phyloP scores from a whole-genome alignment of 768 basidiomycete genomes.

The Lentinula lateritia region DNA sequence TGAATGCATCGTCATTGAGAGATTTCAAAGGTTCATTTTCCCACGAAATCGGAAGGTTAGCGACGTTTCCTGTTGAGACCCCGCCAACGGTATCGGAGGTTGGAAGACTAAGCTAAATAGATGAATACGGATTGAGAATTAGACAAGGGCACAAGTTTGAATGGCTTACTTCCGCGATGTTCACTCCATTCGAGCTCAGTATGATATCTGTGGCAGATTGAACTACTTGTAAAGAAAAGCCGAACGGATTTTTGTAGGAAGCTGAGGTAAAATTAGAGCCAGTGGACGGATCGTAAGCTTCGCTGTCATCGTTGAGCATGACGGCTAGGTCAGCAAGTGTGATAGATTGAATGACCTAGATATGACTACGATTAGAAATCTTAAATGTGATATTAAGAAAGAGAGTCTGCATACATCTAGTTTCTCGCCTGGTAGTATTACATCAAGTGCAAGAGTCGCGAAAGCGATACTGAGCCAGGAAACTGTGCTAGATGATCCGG shows the following conservation, averaged over 20 bases:
- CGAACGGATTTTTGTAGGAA: constrained; percentile 69
- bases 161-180: constrained; percentile 44
- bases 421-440: constrained; percentile 57
- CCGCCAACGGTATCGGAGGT: constrained; percentile 45
- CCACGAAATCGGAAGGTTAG: constrained; percentile 53
- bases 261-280: constrained; percentile 52
- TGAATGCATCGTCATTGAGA: constrained; percentile 49
- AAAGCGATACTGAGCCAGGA: constrained; percentile 68
- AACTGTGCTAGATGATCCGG: constrained; percentile 44
- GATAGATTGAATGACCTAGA: constrained; percentile 60
- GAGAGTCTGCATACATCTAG: constrained; percentile 32
- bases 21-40: constrained; percentile 49
- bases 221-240: constrained; percentile 65
- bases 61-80: constrained; percentile 67
- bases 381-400: neutral
- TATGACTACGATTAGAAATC: neutral
- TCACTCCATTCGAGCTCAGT: constrained; percentile 38
- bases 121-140: neutral
- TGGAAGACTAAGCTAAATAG: constrained; percentile 44
- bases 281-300: constrained; percentile 57
- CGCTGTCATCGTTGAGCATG: constrained; percentile 40
- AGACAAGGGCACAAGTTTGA: neutral
- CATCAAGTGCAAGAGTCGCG: constrained; percentile 55
- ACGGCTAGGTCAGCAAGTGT: constrained; percentile 51
- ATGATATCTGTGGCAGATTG: constrained; percentile 50